Base-by-base conservation (phyloP, 2,329 filamentous ascomycete genomes). In the Tolypocladium sp. region DNA sequence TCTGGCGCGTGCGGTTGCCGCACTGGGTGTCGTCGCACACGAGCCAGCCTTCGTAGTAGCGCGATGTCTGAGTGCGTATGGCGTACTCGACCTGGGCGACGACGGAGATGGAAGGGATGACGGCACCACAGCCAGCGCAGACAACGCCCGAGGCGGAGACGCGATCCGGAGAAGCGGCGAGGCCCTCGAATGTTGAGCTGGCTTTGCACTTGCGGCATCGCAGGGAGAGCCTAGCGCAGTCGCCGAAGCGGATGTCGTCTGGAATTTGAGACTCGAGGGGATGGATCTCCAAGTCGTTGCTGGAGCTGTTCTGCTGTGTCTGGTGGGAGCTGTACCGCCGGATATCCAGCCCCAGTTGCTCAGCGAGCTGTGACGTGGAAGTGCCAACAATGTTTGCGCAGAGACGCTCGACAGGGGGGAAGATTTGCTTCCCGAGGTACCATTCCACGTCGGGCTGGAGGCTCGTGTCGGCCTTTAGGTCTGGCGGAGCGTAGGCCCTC, bases 371-470 rank as follows among this genome's bases (percentile, higher is more conserved):
- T 2, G 91, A 85, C 9, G 93, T 89, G 63, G 96, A 95, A 2
- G 94, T 99, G 60, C 94, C 94, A 17, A 85, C 85, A 68, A 99
- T 97, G 61, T 96, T 96, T 62, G 93, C 94, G 71, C 94, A 99
- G 27, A 99, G 86, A 81, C 94, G 91, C 77, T 99, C 94, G 33
- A 99, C 94, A 0, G 94, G 94, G 13, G 94, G 94, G 75, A 99
- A 91, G 60, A 99, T 97, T 74, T 99, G 94, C 79, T 99, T 99
- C 78, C 91, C 89, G 44, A 99, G 85, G 73, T 99, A 99, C 84
- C 92, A 97, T 70, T 99, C 94, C n/a, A 97, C 84, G 69, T 99
- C 94, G 2, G 92, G 91, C 60, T 88, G 82, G 8, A 99, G 81
- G 1, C 79, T 87, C 1, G 88, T 86, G 65, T 90, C 89, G 20